Base-by-base conservation (phyloP, 2,329 filamentous ascomycete genomes). In the Drechslerella dactyloides region DNA sequence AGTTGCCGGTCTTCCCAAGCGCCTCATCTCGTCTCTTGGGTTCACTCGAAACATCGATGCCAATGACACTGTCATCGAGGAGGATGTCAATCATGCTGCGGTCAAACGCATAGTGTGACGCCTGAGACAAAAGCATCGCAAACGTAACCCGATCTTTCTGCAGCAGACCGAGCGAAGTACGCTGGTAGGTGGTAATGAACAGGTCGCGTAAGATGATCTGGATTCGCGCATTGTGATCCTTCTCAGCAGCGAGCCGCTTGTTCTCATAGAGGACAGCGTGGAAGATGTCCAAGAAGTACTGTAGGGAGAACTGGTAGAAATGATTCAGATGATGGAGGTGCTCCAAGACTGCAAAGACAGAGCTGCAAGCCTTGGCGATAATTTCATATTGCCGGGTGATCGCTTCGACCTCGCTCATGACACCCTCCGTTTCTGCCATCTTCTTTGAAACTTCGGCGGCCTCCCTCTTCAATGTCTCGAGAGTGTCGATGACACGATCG, bases 281-380 rank as follows among this genome's bases (percentile, higher is more conserved):
- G 85, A 99, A 99, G 76, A 99, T 99, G 79, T 97, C 90, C 62
- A 96, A 86, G 82, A 99, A 99, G 81, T 96, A 75, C 80, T 97
- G 93, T 69, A 99, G 85, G 40, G 94, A 99, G 84, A 99, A 99
- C 79, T 97, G 96, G 81, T 99, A 99, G 82, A 97, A 97, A 83
- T 97, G 94, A 80, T 99, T 97, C 79, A 99, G 88, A 78, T 97
- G 96, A 80, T 97, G 93, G 66, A 99, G 86, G 80, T 99, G 93
- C 81, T 99, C 96, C 73, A 99, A 84, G 13, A 99, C 90, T 33
- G 96, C 92, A 79, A 97, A 99, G 46, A 99, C 93, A 62, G 94
- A 93, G 81, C 93, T 97, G 85, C 94, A 99, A 46, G 94, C 93
- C 77, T 89, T 87, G 64, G 94, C 94, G 80, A 99, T 92, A 75